A percentile compares a stretch with the other conserved stretches of the same genome.
Evolutionary conservation across 2,329 filamentous ascomycete genomes (phyloP).

Genomic region (Sporothrix sp.): DNA sequence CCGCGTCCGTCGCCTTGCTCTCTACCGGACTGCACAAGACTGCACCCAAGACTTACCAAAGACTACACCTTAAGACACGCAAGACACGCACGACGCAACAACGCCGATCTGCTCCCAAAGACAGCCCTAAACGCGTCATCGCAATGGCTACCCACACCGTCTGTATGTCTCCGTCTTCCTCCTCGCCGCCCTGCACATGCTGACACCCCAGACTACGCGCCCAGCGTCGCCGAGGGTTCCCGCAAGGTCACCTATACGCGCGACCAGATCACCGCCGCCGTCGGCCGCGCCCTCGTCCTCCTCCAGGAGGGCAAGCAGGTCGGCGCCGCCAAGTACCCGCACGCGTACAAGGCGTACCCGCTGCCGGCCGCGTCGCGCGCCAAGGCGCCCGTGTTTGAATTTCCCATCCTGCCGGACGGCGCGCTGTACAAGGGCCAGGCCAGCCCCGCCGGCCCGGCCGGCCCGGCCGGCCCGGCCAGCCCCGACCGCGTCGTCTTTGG

Average conservation of each 20-base stretch:
- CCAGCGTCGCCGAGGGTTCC: conserved; percentile 11
- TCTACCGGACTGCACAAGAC: too few species aligned
- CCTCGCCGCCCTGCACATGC: background rate
- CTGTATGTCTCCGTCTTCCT: background rate
- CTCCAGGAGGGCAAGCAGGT: conserved; percentile 13
- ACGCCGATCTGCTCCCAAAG: too few species aligned
- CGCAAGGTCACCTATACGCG: conserved; percentile 9
- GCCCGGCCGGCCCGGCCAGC: too few species aligned
- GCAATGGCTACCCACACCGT: too few species aligned
- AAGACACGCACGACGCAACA: too few species aligned
- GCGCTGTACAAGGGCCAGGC: conserved; percentile 10
- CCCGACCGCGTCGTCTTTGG: conserved; percentile 16
- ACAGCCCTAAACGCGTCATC: too few species aligned
- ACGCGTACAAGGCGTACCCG: conserved; percentile 12
- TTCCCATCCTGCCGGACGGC: conserved; percentile 12
- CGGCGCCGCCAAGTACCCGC: conserved; percentile 12
- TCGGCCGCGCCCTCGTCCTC: conserved; percentile 10
- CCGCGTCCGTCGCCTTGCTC: too few species aligned
- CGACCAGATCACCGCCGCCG: conserved; percentile 11
- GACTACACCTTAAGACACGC: too few species aligned
- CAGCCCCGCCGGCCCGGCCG: too few species aligned
- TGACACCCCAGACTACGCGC: conserved; percentile 11
- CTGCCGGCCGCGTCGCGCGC: conserved; percentile 4
- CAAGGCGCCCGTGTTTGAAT: conserved; percentile 14
- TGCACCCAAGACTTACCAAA: too few species aligned